Evolutionary conservation across 768 basidiomycete species (phyloP), one percentile per base, ranked within the genome.

Genomic region (Boletus insuetus): DNA sequence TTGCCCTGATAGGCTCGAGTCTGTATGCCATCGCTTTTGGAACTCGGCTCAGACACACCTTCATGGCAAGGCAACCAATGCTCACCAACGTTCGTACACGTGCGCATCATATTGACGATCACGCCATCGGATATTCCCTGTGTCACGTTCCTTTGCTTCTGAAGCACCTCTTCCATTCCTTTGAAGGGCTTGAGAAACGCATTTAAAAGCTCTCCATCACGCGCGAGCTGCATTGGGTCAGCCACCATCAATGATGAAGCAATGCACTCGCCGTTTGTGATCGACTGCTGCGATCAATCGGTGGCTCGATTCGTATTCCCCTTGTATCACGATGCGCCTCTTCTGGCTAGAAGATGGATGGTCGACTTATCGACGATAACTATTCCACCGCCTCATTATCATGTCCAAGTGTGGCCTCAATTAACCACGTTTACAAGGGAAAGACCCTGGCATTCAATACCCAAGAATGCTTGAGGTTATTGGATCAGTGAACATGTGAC

Each of bases 231-330:
- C 31, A 14, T 44, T 13, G 32, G 14, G 35, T 39, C 46, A 56
- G 55, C 46, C 29, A 39, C 35, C 46, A 58, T 58, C 55, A 39
- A 29, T 39, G 41, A 39, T 20, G 46, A 22, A 47, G 38, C n/a
- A 37, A 14, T 46, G 29, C 24, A 34, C 46, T 39, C 46, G 17
- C 55, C 29, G 17, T 17, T 24, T 42, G 17, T 24, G 38, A 37
- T 19, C 34, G 26, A 22, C 16, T 32, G 29, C 45, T 38, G 46
- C 17, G 42, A 39, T 57, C 56, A 43, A 22, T 26, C 6, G 20
- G 41, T 35, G 53, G 55, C 46, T 42, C 22, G 46, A 56, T 47
- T 9, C 26, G 2, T 22, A 20, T 29, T 10, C 39, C 17, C 19
- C 38, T 48, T 31, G n/a, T n/a, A 45, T 31, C 54, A 56, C n/a